Evolutionary conservation across 768 basidiomycete genomes (phyloP).

Genomic region (Termitomyces eurrhizus): DNA sequence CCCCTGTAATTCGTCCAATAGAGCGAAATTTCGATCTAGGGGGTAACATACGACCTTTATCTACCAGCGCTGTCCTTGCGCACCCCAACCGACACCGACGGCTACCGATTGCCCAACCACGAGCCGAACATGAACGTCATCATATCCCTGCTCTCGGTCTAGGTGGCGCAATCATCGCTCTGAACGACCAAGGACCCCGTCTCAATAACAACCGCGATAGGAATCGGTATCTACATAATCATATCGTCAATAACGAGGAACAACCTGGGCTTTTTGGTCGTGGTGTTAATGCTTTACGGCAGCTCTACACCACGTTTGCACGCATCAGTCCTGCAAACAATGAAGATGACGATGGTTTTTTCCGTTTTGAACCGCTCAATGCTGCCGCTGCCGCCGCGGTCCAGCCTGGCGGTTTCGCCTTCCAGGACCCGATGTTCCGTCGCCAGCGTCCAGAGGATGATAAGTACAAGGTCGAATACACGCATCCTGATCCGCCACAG

Average conservation of each 20-base stretch:
- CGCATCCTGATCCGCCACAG: constrained; percentile 52
- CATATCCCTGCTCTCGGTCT: constrained; percentile 60
- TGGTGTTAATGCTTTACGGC: constrained; percentile 12
- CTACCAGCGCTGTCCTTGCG: constrained; percentile 12
- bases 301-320: constrained; percentile 10
- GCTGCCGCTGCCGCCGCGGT: background rate
- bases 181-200: constrained; percentile 23
- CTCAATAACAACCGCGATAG: constrained; percentile 5
- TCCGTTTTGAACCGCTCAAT: background rate
- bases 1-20: constrained; percentile 47
- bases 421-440: constrained; percentile 8
- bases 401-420: constrained; percentile 5
- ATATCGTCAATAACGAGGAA: background rate
- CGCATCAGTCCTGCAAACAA: constrained; percentile 1
- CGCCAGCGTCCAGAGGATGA: constrained; percentile 14
- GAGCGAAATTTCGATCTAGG: constrained; percentile 53
- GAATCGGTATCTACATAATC: constrained; percentile 17
- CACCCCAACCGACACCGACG: constrained; percentile 24
- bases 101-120: constrained; percentile 20
- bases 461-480: constrained; percentile 57
- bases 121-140: constrained; percentile 43
- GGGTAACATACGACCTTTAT: constrained; percentile 18
- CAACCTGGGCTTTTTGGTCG: constrained; percentile 16
- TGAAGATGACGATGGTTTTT: constrained; percentile 11
- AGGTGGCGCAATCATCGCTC: constrained; percentile 58